These are phyloP conservation scores for Aureobasidium mangrovei DNA, from an alignment of 2,329 filamentous ascomycete genomes.

Conservation along the genomic window DNA sequence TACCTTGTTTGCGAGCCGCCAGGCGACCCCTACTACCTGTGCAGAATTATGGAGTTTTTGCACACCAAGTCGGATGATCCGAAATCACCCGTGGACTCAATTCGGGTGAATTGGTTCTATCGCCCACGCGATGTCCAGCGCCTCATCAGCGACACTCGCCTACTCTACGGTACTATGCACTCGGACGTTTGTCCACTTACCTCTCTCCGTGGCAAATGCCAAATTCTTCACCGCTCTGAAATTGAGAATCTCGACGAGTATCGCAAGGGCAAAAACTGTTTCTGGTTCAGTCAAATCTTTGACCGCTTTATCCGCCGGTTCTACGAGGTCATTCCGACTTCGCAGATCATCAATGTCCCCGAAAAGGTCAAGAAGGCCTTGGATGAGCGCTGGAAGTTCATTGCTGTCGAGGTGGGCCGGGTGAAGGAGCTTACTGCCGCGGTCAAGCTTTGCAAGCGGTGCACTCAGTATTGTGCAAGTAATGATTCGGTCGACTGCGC, in stretches of 20 bases:
- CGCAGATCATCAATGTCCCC: conserved; percentile 90
- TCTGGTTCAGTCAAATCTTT: conserved; percentile 97
- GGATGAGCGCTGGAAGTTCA: conserved; percentile 92
- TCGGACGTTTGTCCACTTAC: conserved; percentile 91
- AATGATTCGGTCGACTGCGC: conserved; percentile 96
- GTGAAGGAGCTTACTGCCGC: conserved; percentile 93
- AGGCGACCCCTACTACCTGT: conserved; percentile 94
- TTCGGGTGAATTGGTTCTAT: conserved; percentile 98
- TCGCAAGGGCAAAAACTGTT: conserved; percentile 74
- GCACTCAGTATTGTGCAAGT: conserved; percentile 81
- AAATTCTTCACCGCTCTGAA: conserved; percentile 79
- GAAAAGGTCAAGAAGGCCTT: conserved; percentile 90
- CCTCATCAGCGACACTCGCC: conserved; percentile 79
- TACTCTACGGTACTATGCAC: conserved; percentile 96
- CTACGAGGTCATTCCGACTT: conserved; percentile 92
- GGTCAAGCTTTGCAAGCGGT: conserved; percentile 93
- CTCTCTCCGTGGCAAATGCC: conserved; percentile 86
- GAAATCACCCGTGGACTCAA: conserved; percentile 65
- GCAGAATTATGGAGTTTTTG: conserved; percentile 96
- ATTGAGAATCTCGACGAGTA: conserved; percentile 75
- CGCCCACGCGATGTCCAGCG: conserved; percentile 91
- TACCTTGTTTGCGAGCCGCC: conserved; percentile 97
- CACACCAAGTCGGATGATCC: conserved; percentile 64
- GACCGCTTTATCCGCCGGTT: conserved; percentile 97
- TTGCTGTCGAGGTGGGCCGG: conserved; percentile 86